Conservation (phyloP, 179 eudicot genomes). For the Spergularia azorica region DNA sequence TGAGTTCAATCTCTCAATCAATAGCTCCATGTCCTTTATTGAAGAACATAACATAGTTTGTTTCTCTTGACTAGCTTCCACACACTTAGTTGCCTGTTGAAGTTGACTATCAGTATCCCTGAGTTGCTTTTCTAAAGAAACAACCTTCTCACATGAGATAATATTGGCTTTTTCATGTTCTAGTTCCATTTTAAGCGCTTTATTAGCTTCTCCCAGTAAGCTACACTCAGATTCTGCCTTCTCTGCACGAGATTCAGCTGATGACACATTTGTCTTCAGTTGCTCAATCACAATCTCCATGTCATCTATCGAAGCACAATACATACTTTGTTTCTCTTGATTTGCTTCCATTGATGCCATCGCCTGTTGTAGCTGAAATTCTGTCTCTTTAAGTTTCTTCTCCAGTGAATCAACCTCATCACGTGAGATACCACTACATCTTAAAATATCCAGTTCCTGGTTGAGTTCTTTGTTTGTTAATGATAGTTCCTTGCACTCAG, state of each 20-base stretch:
- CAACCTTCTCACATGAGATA: constrained; percentile 42
- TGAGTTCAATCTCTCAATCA: constrained; percentile 65
- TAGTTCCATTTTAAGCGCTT: constrained; percentile 57
- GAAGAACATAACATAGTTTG: constrained; percentile 58
- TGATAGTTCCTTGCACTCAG: constrained; percentile 42
- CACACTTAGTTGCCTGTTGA: constrained; percentile 65
- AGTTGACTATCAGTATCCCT: constrained; percentile 56
- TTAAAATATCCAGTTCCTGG: constrained; percentile 44
- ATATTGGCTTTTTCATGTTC: constrained; percentile 33
- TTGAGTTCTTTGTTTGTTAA: constrained; percentile 51
- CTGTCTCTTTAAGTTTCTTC: constrained; percentile 57
- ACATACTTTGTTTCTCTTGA: constrained; percentile 67
- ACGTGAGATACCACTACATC: constrained; percentile 30
- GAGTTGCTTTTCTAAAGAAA: constrained; percentile 58
- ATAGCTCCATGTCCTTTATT: constrained; percentile 68
- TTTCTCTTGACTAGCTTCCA: constrained; percentile 81
- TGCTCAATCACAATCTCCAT: constrained; percentile 76
- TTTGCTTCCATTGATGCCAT: constrained; percentile 75
- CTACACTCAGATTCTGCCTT: constrained; percentile 71
- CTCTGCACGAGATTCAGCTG: constrained; percentile 65
- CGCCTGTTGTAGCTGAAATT: constrained; percentile 63
- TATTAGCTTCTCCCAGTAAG: constrained; percentile 54
- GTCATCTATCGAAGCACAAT: constrained; percentile 59
- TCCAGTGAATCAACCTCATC: constrained; percentile 57
- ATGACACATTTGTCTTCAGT: constrained; percentile 58